Percentiles rank a stretch among this genome's conserved stretches.
These are phyloP conservation scores for Exophiala calicioides DNA, from an alignment of 2,329 filamentous ascomycete species.

Conservation along the genomic window DNA sequence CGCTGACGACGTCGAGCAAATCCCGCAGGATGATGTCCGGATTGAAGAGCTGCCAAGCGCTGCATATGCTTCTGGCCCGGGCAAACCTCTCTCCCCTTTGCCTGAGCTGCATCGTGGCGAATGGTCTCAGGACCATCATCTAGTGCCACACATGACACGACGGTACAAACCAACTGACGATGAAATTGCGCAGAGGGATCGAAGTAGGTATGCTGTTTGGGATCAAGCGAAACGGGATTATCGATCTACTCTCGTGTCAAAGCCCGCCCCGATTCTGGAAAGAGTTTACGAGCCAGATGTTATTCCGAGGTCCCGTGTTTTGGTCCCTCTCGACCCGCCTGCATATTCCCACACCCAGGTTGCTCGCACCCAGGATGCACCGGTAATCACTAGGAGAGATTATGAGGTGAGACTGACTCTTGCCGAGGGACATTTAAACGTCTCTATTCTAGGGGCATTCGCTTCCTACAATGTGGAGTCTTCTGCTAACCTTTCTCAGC, in stretches of 20 bases:
- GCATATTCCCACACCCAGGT: conserved; percentile 5
- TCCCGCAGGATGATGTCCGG: conserved; percentile 39
- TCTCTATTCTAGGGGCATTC: background rate
- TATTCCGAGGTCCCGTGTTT: conserved; percentile 13
- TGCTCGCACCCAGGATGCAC: conserved; percentile 6
- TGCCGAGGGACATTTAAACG: background rate
- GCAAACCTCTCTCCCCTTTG: conserved; percentile 16
- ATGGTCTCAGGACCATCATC: conserved; percentile 39
- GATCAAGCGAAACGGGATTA: conserved; percentile 43
- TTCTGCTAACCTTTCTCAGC: conserved; percentile 15
- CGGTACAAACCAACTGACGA: conserved; percentile 31
- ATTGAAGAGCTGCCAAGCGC: conserved; percentile 47
- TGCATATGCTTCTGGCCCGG: conserved; percentile 29
- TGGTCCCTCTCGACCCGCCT: conserved; percentile 22
- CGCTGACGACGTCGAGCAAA: conserved; percentile 35
- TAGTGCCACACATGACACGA: conserved; percentile 35
- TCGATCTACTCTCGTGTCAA: conserved; percentile 18
- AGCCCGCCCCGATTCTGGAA: conserved; percentile 17
- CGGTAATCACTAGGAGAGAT: conserved; percentile 11
- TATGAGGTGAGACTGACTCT: conserved; percentile 22
- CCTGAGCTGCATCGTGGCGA: conserved; percentile 38
- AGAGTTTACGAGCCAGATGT: conserved; percentile 23
- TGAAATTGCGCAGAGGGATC: conserved; percentile 45
- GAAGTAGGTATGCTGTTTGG: conserved; percentile 50
- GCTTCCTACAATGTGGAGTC: background rate